Percentiles rank a stretch among this genome's conserved stretches.
Conservation (phyloP, 768 basidiomycete genomes). For the Psilocybe cubensis region DNA sequence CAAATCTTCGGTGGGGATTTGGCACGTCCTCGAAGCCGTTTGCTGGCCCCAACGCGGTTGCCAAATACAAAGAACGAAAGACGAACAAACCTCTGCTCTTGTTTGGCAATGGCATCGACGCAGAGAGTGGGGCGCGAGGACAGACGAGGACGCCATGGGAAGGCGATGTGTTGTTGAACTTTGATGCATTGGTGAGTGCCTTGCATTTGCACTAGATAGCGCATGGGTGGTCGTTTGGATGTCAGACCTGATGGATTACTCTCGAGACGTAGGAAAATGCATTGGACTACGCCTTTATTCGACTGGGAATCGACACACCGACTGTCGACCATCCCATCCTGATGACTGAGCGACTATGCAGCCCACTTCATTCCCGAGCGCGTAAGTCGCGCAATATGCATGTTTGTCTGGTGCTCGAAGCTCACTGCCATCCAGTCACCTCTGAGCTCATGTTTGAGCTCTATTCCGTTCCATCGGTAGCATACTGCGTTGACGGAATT, state of each 20-base stretch:
- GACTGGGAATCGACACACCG: conserved; percentile 79
- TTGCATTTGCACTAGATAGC: no score
- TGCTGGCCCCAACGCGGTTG: conserved; percentile 69
- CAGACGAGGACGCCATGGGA: conserved; percentile 90
- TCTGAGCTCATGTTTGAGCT: conserved; percentile 97
- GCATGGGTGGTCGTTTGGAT: background rate
- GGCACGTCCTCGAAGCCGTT: conserved; percentile 52
- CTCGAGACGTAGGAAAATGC: conserved; percentile 81
- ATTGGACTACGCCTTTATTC: conserved; percentile 89
- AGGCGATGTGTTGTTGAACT: conserved; percentile 89
- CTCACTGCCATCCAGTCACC: conserved; percentile 61
- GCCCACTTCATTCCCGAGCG: conserved; percentile 86
- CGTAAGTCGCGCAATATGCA: conserved; percentile 49
- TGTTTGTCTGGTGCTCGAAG: background rate
- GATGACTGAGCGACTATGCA: conserved; percentile 91
- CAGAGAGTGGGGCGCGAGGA: conserved; percentile 81
- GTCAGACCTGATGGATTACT: conserved; percentile 13
- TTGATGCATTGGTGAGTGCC: conserved; percentile 86
- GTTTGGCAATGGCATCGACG: conserved; percentile 87
- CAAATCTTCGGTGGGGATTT: conserved; percentile 83
- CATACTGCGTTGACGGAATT: conserved; percentile 87
- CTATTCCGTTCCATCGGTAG: conserved; percentile 83
- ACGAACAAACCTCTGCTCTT: conserved; percentile 81
- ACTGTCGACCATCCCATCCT: conserved; percentile 85
- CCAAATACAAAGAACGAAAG: conserved; percentile 90